These are phyloP conservation scores for Solanum peruvianum DNA, from an alignment of 257 asterid species.

Conservation along the genomic window DNA sequence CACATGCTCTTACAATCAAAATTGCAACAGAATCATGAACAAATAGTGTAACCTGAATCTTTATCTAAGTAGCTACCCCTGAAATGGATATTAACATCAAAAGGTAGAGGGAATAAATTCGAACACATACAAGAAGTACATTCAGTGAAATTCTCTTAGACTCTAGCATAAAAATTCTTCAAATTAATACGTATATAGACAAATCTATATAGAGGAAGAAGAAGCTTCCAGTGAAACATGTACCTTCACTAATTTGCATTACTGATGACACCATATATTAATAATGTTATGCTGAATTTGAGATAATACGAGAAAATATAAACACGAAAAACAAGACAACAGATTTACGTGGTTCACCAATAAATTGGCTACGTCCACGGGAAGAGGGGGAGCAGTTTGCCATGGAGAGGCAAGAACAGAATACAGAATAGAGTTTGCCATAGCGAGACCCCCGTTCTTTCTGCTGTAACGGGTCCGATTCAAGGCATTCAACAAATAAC, in stretches of 20 bases:
- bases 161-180: background rate
- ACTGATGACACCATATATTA: background rate
- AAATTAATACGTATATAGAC: background rate
- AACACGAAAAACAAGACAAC: no score
- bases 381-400: no score
- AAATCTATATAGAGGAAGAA: background rate
- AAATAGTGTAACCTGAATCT: background rate
- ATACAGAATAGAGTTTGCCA: no score
- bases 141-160: background rate
- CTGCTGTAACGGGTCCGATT: no score
- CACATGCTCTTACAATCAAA: background rate
- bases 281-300: no score
- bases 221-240: background rate
- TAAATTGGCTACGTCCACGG: no score
- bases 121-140: background rate
- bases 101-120: background rate
- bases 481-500: background rate
- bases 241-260: background rate
- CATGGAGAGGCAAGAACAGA: no score
- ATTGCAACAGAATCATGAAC: background rate
- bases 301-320: no score
- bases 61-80: background rate
- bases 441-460: no score
- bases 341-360: no score
- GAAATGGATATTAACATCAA: background rate